Evolutionary conservation across 2,329 filamentous ascomycete species (phyloP), one percentile per base, ranked within the genome.

Genomic region (Thelonectria olida): DNA sequence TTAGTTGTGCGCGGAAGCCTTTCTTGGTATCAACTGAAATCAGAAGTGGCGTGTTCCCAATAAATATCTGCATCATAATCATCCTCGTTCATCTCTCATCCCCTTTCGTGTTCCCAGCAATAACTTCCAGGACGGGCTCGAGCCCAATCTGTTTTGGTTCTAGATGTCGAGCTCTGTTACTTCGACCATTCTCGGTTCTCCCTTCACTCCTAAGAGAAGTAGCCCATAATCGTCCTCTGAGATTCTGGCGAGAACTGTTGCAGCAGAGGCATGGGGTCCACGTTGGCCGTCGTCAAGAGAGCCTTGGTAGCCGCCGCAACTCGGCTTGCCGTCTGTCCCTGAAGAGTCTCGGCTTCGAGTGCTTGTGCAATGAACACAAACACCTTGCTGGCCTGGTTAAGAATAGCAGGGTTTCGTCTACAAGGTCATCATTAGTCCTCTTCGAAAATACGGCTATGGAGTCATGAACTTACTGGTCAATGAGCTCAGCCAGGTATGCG

Each of bases 321-420:
- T 63, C 90, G 88, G 63, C 83, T 86, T 23, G 92, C 92, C 19
- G 91, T 93, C 73, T 93, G 88, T 19, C 94, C 94, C 73, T 94
- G 92, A 39, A 99, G 83, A 17, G 94, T 95, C 74, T 97, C 93
- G 6, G 92, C 91, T 74, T 97, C 95, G 13, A 99, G 88, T 19
- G 94, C 95, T 76, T 96, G 90, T 23, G 90, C 92, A 57, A 98
- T 92, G 72, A 88, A 91, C 23, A 90, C 87, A 74, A 99, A 98
- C 61, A 94, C 86, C 76, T 93, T 93, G 67, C 87, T 87, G 7
- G 92, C 89, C 74, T 96, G 91, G 64, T 84, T 82, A 71, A 93
- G 83, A 47, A 97, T 92, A 13, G 88, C 89, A 1, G 92, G 92
- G 73, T 97, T 92, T 88, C 92, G 92, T 77, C 96, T 98, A 67